Evolutionary conservation across 495 filamentous ascomycete species (phyloP).

Genomic region (Hypoxylon cercidicola): DNA sequence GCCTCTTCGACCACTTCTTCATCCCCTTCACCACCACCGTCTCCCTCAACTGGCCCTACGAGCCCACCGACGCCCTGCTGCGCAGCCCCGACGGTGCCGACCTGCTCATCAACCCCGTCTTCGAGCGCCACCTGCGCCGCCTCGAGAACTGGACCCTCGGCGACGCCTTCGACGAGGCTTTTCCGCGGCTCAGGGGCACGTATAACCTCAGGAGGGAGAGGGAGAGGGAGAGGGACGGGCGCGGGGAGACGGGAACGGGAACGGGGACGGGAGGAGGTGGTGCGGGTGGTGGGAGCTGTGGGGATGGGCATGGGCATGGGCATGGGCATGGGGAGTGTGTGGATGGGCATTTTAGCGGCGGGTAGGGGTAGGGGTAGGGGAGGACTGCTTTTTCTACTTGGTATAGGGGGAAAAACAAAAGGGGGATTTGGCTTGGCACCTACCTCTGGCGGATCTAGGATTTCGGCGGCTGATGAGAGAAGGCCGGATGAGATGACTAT

Average conservation of each 20-base stretch:
- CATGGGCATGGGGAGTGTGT: not conserved
- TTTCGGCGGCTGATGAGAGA: too few species aligned
- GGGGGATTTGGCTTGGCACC: too few species aligned
- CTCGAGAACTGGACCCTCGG: constrained; percentile 83
- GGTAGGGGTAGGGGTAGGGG: constrained; percentile 4
- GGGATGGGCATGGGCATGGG: too few species aligned
- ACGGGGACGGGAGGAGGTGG: constrained; percentile 4
- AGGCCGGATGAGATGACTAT: too few species aligned
- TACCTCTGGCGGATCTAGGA: too few species aligned
- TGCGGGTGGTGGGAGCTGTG: too few species aligned
- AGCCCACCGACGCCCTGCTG: constrained; percentile 69
- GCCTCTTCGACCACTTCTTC: constrained; percentile 79
- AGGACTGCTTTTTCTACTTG: not conserved
- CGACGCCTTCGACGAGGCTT: constrained; percentile 69
- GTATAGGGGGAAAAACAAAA: too few species aligned
- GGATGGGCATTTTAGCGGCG: constrained; percentile 17
- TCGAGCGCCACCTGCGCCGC: constrained; percentile 75
- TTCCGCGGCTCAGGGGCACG: constrained; percentile 69
- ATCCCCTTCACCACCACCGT: constrained; percentile 79
- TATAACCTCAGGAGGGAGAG: constrained; percentile 48
- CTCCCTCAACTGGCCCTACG: constrained; percentile 81
- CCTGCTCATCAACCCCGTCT: constrained; percentile 79
- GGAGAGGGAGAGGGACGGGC: not conserved
- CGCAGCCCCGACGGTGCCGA: constrained; percentile 65
- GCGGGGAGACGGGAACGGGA: constrained; percentile 20